Evolutionary conservation across 169 alveolate species (phyloP).

Genomic region (Amoebophrya sp.): DNA sequence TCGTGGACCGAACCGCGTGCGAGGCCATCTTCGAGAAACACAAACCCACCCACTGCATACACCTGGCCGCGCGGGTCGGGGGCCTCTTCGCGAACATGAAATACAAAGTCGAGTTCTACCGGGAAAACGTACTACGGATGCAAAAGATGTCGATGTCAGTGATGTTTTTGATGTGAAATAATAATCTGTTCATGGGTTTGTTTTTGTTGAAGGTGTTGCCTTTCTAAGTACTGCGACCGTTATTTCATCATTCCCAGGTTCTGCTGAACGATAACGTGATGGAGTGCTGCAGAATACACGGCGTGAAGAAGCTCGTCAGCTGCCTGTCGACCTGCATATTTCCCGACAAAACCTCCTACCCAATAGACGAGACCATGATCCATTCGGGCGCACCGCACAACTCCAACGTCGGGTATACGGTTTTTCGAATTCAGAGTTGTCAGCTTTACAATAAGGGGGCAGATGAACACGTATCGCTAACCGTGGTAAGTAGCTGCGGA

Average conservation of each 20-base stretch:
- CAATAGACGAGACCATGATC: neutral
- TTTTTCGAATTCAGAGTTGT: too few relatives aligned
- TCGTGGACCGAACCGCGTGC: conserved; percentile 21
- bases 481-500: too few relatives aligned
- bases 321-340: conserved; percentile 56
- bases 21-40: conserved; percentile 42
- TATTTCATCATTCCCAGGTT: neutral
- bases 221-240: too few relatives aligned
- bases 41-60: conserved; percentile 51
- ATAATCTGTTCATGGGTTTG: too few relatives aligned
- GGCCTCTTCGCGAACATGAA: conserved; percentile 55
- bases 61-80: conserved; percentile 57
- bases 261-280: conserved; percentile 7
- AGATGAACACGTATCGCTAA: too few relatives aligned
- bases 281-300: neutral
- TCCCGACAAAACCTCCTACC: conserved; percentile 40
- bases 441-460: too few relatives aligned
- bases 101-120: conserved; percentile 44
- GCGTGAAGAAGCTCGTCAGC: conserved; percentile 46
- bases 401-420: conserved; percentile 51
- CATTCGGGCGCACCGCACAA: conserved; percentile 50
- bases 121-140: neutral
- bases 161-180: too few relatives aligned
- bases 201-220: too few relatives aligned
- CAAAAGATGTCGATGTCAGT: too few relatives aligned